Evolutionary conservation across 164 flowering plant genomes (phyloP), one percentile per base, ranked within the genome.

Genomic region (Vitis cinerea): DNA sequence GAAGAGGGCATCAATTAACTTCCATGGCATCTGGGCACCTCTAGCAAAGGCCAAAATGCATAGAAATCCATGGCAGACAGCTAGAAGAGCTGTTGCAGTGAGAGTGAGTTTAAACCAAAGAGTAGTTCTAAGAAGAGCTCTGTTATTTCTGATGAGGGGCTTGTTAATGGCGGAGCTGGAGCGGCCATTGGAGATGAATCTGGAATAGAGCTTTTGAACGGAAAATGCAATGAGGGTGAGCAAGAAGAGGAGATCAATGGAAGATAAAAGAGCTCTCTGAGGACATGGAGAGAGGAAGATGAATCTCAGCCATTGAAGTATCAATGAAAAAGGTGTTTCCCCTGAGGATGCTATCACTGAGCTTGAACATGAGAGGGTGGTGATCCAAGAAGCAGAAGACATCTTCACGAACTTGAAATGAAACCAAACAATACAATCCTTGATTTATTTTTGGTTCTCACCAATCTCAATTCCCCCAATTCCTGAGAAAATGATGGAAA

Each of bases 271-370:
- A 50, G 77, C 80, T 52, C 98, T 75, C 70, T 92, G 99, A 19
- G 98, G 91, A 68, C 99, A 95, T 16, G 98, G 96, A 16, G 97
- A 85, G 57, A 92, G 84, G 79, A 88, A 82, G 17, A 88, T 70
- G 83, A 92, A 95, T 75, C 87, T 75, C 59, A 87, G 75, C 94
- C 94, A 89, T 74, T 82, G 90, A 49, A 85, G 27, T 14, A 73
- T 8, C 17, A 66, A 2, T 14, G 86, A 69, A 53, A 71, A 16
- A 57, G 80, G 66, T 1, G 58, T 44, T 16, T 65, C 70, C 17
- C 65, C 64, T 8, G 77, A 58, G n/a, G 81, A 63, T 47, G 67
- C 64, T 23, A 65, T 55, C 13, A 55, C 73, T n/a, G 79, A 56
- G 50, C 48, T 58, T 30, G 87, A 84, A 72, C 89, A 86, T 4